Conservation (phyloP, 371 early-diverging fungal genomes). For the Chytridium lagenaria region DNA sequence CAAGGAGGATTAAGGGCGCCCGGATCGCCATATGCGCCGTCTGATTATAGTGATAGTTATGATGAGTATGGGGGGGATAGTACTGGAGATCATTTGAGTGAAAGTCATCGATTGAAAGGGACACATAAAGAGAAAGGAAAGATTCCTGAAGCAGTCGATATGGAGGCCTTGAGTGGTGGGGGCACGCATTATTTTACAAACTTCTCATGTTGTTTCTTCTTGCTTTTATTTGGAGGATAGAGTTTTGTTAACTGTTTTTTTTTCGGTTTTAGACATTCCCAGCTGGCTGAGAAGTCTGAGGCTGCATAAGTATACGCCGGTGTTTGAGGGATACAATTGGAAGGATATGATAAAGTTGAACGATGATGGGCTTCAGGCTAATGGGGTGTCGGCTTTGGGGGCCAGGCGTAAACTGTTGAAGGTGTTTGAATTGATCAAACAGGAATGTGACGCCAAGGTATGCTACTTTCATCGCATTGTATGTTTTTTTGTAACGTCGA, state of each 20-base stretch:
- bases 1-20: slow-evolving; percentile 26
- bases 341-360: slow-evolving; percentile 81
- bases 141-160: slow-evolving; percentile 72
- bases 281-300: slow-evolving; percentile 89
- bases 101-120: slow-evolving; percentile 27
- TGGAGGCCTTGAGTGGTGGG: slow-evolving; percentile 74
- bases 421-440: slow-evolving; percentile 88
- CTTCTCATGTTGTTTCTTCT: background rate
- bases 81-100: slow-evolving; percentile 23
- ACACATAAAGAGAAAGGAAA: slow-evolving; percentile 72
- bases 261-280: slow-evolving; percentile 81
- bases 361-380: slow-evolving; percentile 80
- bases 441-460: slow-evolving; percentile 54
- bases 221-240: background rate
- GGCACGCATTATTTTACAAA: background rate
- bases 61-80: slow-evolving; percentile 47
- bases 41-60: slow-evolving; percentile 49
- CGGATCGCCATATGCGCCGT: slow-evolving; percentile 40
- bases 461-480: background rate
- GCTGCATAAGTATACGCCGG: slow-evolving; percentile 90
- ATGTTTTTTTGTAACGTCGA: background rate
- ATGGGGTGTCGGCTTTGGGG: slow-evolving; percentile 92
- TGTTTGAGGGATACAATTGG: slow-evolving; percentile 89
- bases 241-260: slow-evolving; percentile 8
- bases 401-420: slow-evolving; percentile 94